Percentiles rank a stretch among this genome's conserved stretches.
Evolutionary conservation across 768 basidiomycete genomes (phyloP).

Genomic region (Heimioporus sp.): DNA sequence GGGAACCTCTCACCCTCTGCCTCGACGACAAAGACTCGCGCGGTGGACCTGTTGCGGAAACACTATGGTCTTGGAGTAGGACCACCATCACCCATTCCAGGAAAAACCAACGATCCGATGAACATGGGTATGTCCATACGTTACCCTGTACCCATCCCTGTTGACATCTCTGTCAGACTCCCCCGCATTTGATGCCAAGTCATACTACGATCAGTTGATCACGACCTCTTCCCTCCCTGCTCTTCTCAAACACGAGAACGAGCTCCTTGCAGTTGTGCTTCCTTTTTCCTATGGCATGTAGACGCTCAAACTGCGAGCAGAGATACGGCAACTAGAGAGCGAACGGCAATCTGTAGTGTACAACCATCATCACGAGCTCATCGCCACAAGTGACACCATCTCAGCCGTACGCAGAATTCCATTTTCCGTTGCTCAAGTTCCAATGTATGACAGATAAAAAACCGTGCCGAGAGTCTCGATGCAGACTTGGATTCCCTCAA

Average conservation of each 20-base stretch:
- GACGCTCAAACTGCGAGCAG: slow-evolving; percentile 37
- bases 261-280: slow-evolving; percentile 62
- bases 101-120: slow-evolving; percentile 71
- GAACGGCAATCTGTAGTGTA: slow-evolving; percentile 91
- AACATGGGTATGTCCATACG: slow-evolving; percentile 56
- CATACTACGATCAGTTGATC: slow-evolving; percentile 84
- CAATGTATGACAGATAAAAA: slow-evolving; percentile 68
- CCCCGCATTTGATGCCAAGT: slow-evolving; percentile 74
- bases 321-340: slow-evolving; percentile 83
- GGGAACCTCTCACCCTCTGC: slow-evolving; percentile 28
- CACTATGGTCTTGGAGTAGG: slow-evolving; percentile 86
- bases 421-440: not conserved
- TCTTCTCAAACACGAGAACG: slow-evolving; percentile 79
- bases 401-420: slow-evolving; percentile 54
- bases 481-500: slow-evolving; percentile 78
- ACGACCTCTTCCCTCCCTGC: slow-evolving; percentile 73
- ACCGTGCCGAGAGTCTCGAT: slow-evolving; percentile 82
- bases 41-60: slow-evolving; percentile 75
- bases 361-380: slow-evolving; percentile 93
- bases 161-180: slow-evolving; percentile 53
- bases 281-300: not conserved
- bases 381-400: slow-evolving; percentile 91
- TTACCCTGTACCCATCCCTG: not conserved
- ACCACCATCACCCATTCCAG: slow-evolving; percentile 58
- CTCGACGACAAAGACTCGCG: slow-evolving; percentile 48